phyloP scores from a whole-genome alignment of 2,329 filamentous ascomycete species.

The Aspergillus sp. region DNA sequence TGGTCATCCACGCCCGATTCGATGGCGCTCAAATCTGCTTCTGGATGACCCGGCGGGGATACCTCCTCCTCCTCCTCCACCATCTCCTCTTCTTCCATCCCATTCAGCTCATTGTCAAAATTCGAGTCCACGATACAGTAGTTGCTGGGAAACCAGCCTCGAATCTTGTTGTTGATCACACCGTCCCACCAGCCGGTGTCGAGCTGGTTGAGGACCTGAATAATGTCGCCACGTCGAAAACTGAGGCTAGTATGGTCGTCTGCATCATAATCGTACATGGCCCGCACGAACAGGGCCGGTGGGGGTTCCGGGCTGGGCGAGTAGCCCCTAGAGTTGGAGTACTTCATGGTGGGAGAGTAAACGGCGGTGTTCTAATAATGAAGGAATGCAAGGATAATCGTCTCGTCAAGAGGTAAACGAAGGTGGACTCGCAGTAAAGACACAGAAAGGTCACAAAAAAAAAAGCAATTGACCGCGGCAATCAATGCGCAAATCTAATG shows the following conservation, averaged over 20 bases:
- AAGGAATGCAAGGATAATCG: background rate
- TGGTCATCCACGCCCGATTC: constrained; percentile 45
- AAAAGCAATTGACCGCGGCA: background rate
- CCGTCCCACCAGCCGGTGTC: constrained; percentile 99
- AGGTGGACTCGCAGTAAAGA: background rate
- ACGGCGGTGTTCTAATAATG: background rate
- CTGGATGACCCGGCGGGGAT: constrained; percentile 47
- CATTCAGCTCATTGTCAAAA: no score
- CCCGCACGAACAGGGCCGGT: constrained; percentile 72
- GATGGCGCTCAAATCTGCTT: constrained; percentile 43
- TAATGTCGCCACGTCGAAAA: constrained; percentile 93
- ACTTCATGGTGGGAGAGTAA: constrained; percentile 14
- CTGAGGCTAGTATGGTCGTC: constrained; percentile 95
- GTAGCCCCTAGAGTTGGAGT: constrained; percentile 21
- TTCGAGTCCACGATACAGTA: constrained; percentile 73
- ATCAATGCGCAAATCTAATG: background rate
- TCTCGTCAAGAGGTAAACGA: background rate
- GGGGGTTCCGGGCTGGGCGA: constrained; percentile 34
- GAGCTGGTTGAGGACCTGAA: constrained; percentile 95
- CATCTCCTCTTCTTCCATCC: constrained; percentile 44
- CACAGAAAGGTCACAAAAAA: background rate
- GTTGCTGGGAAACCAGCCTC: constrained; percentile 98
- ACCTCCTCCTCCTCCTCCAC: constrained; percentile 62
- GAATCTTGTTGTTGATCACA: constrained; percentile 79
- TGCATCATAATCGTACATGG: constrained; percentile 94